Percentiles rank a stretch among this genome's conserved stretches.
These are phyloP conservation scores for Neopestalotiopsis sp. DNA, from an alignment of 2,329 filamentous ascomycete species.

Conservation along the genomic window DNA sequence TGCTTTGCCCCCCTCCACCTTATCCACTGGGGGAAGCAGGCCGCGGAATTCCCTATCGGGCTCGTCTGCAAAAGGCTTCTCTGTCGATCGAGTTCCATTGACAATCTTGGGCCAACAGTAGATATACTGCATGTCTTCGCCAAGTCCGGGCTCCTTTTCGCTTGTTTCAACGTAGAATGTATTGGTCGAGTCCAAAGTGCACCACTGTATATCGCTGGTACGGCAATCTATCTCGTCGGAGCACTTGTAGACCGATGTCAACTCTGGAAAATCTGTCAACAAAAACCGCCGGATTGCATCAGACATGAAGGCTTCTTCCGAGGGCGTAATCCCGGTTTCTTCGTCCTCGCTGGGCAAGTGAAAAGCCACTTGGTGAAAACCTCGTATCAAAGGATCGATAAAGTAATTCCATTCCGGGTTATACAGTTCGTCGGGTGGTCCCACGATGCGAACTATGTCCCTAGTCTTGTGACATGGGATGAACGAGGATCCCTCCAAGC, in stretches of 20 bases:
- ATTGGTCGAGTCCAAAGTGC: conserved; percentile 25
- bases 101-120: conserved; percentile 37
- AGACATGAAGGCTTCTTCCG: conserved; percentile 16
- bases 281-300: not conserved
- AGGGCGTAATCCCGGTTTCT: not conserved
- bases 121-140: conserved; percentile 25
- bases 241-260: conserved; percentile 27
- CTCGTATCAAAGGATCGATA: conserved; percentile 3
- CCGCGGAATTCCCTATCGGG: not conserved
- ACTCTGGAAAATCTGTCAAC: not conserved
- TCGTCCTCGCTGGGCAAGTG: not conserved
- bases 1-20: not conserved
- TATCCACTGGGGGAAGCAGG: not conserved
- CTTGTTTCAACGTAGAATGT: conserved; percentile 26
- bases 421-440: not conserved
- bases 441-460: conserved; percentile 32
- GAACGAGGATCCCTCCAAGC: conserved; percentile 21
- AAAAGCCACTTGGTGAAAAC: not conserved
- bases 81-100: not conserved
- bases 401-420: not conserved
- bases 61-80: conserved; percentile 16
- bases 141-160: conserved; percentile 24
- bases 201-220: conserved; percentile 29
- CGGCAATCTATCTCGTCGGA: not conserved
- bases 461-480: conserved; percentile 34